Base-by-base conservation (phyloP, 2,329 filamentous ascomycete species). In the Trichoderma asperellum region DNA sequence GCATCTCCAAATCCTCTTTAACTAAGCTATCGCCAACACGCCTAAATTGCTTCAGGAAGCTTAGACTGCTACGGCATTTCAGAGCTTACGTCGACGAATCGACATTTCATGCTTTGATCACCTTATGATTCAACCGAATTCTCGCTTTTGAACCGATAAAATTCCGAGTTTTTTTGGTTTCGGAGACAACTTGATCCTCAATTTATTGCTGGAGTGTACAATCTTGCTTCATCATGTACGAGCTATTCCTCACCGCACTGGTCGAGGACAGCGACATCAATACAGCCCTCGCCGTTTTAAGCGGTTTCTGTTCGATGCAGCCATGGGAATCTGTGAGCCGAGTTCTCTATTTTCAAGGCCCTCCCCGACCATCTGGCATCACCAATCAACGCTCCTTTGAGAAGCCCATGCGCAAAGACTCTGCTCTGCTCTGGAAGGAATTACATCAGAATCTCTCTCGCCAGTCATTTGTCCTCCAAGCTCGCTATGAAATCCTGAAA, bases 381-480 rank as follows among this genome's bases (percentile, higher is more conserved):
- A 77, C 81, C 53, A 83, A 82, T 32, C 78, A 79, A 56, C 72
- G 72, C 27, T 79, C 79, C n/a, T 76, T 81, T 16, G 77, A 81
- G 59, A 81, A 81, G 61, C 79, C 77, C 2, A 74, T 78, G 64
- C 79, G 78, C 66, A 80, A 82, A 66, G 79, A 82, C 47, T 73
- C 73, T 0, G 76, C 75, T 1, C 74, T 79, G 2, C 70, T 82
- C 2, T 90, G 87, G 87, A 82, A 80, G 62, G 84, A 85, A 37
- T 79, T 90, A 5, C 82, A 86, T 71, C 83, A 85, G 69, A 85
- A 86, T 70, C 79, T 90, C 14, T 76, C 77, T 21, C 83, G 86
- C 34, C 87, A 88, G 72, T 87, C 87, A 2, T 90, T 87, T 73
- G 75, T 88, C 29, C 71, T 90, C 6, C 85, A 88, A 71, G 74